Evolutionary conservation across 2,329 filamentous ascomycete genomes (phyloP).

Genomic region (Arthrobotrys conoides): DNA sequence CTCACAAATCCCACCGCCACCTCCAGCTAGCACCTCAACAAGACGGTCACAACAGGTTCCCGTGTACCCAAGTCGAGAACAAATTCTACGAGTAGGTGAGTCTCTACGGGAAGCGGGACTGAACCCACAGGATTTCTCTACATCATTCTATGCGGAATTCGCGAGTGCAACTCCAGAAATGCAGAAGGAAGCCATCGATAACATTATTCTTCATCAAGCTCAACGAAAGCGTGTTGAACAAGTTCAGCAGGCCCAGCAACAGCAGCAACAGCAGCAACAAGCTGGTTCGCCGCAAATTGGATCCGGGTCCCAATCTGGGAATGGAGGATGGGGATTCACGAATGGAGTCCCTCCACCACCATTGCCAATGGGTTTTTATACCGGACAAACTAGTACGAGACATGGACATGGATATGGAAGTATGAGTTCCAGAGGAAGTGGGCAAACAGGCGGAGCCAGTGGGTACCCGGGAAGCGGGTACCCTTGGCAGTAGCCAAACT

Average conservation of each 20-base stretch:
- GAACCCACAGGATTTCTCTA: conserved; percentile 48
- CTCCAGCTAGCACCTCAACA: conserved; percentile 36
- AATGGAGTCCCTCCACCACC: conserved; percentile 53
- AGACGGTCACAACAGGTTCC: conserved; percentile 40
- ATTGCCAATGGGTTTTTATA: conserved; percentile 56
- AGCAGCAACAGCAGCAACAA: conserved; percentile 26
- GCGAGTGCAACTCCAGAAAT: conserved; percentile 48
- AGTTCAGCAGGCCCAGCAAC: conserved; percentile 35
- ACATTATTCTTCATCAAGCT: conserved; percentile 48
- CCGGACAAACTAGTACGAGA: conserved; percentile 43
- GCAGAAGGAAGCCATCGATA: conserved; percentile 56
- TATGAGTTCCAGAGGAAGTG: conserved; percentile 57
- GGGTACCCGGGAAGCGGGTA: conserved; percentile 52
- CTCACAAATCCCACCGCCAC: conserved; percentile 20
- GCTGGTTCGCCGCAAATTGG: conserved; percentile 31
- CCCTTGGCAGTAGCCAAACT: conserved; percentile 42
- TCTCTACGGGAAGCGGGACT: conserved; percentile 44
- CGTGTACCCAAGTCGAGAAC: conserved; percentile 44
- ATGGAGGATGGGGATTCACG: conserved; percentile 53
- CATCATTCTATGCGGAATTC: conserved; percentile 54
- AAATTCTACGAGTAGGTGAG: conserved; percentile 44
- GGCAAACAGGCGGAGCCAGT: conserved; percentile 36
- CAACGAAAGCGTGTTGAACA: conserved; percentile 51
- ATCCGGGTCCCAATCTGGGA: conserved; percentile 37
- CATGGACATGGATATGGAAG: conserved; percentile 56